These are phyloP conservation scores for Eutrema salsugineum DNA, from an alignment of 441 rosid genomes.

Conservation along the genomic window DNA sequence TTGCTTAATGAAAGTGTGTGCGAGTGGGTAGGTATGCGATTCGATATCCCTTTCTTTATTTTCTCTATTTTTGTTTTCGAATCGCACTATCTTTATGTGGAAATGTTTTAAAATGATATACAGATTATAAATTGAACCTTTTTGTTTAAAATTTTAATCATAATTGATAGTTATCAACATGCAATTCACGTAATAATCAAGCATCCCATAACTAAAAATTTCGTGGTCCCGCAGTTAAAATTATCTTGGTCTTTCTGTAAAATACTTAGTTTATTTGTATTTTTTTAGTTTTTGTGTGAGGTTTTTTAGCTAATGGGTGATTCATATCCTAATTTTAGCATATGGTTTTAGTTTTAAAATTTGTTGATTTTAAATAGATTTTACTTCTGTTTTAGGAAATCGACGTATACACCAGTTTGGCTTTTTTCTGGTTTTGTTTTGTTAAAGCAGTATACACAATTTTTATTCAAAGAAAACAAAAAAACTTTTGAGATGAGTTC, in stretches of 20 bases:
- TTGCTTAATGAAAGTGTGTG: constrained; percentile 17
- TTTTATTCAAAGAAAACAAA: neutral
- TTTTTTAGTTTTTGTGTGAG: neutral
- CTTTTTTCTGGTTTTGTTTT: neutral
- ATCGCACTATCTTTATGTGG: constrained; percentile 5
- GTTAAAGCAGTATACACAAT: neutral
- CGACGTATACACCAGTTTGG: neutral
- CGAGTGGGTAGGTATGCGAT: constrained; percentile 34
- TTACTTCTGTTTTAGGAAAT: neutral
- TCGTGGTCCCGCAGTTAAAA: neutral
- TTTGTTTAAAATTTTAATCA: neutral
- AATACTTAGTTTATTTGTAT: neutral
- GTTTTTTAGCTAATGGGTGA: neutral
- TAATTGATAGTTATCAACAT: neutral
- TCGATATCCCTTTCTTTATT: neutral
- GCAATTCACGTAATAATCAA: neutral
- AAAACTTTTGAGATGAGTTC: neutral
- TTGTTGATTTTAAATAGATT: neutral
- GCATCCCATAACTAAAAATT: neutral
- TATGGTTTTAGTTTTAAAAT: neutral
- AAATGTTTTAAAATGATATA: neutral
- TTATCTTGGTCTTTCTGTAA: neutral
- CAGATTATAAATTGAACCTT: neutral
- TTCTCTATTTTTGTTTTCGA: neutral
- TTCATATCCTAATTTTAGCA: neutral